A percentile compares a stretch with the other conserved stretches of the same genome.
These are phyloP conservation scores for Pythium phragmiticola DNA, from an alignment of 352 stramenopile genomes.

Conservation along the genomic window DNA sequence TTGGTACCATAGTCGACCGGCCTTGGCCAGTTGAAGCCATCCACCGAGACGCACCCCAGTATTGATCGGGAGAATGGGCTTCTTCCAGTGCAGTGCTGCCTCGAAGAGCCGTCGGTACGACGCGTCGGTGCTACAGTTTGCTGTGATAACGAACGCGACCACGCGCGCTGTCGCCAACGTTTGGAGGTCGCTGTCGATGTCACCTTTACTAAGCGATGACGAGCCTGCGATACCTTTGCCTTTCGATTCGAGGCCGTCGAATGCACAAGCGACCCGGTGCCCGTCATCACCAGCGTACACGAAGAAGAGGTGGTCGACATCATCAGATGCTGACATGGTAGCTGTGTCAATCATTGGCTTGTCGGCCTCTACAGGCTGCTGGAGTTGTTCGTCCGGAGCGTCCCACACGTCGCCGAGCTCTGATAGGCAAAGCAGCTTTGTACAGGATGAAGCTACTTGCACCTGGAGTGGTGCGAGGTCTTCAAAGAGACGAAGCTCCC, in stretches of 20 bases:
- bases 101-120: constrained; percentile 41
- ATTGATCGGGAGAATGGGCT: constrained; percentile 45
- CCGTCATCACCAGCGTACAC: constrained; percentile 17
- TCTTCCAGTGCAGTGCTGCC: constrained; percentile 33
- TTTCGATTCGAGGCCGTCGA: constrained; percentile 16
- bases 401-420: constrained; percentile 6
- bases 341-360: not conserved
- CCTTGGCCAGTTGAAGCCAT: constrained; percentile 49
- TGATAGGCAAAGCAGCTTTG: not conserved
- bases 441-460: not conserved
- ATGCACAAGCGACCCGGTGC: constrained; percentile 5
- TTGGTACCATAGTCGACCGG: constrained; percentile 57
- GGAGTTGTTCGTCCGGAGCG: not conserved
- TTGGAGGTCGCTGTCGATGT: constrained; percentile 26
- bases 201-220: constrained; percentile 17
- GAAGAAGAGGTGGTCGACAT: constrained; percentile 6
- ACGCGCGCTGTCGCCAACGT: constrained; percentile 27
- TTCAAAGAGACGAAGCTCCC: constrained; percentile 38
- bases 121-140: constrained; percentile 17
- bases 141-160: constrained; percentile 43
- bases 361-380: constrained; percentile 1
- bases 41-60: constrained; percentile 29
- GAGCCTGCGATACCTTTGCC: constrained; percentile 10
- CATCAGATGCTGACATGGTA: not conserved
- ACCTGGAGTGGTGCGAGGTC: constrained; percentile 1